Percentiles rank a stretch among this genome's conserved stretches.
Evolutionary conservation across 306 rosid species (phyloP).

Genomic region (Cicer cuneatum): DNA sequence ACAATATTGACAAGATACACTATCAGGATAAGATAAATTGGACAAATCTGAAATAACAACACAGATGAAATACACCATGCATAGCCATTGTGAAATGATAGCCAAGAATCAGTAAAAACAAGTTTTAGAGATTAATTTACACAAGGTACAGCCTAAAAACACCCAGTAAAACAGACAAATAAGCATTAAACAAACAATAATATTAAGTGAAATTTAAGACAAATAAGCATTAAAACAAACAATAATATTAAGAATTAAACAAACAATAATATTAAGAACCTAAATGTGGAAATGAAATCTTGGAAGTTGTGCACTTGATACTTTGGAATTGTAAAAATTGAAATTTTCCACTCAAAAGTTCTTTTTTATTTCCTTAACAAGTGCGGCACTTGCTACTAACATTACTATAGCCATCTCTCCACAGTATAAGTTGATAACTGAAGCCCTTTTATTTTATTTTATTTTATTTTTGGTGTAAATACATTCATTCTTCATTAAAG

Average conservation of each 20-base stretch:
- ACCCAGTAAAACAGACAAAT: slow-evolving; percentile 23
- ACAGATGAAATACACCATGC: slow-evolving; percentile 15
- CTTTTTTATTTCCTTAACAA: too few species aligned
- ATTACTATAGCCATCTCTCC: too few species aligned
- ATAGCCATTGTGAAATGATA: slow-evolving; percentile 30
- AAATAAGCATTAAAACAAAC: slow-evolving; percentile 23
- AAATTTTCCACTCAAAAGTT: too few species aligned
- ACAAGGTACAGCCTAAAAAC: slow-evolving; percentile 13
- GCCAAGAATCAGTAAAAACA: slow-evolving; percentile 4
- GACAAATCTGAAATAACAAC: background rate
- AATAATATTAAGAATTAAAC: too few species aligned
- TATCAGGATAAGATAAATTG: background rate
- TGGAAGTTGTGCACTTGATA: too few species aligned
- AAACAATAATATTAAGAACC: too few species aligned
- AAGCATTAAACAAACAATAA: background rate
- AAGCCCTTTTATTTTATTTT: background rate
- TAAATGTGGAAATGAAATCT: too few species aligned
- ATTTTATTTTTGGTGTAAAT: background rate
- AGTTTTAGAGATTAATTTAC: background rate
- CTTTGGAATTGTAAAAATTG: too few species aligned
- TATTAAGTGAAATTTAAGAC: background rate
- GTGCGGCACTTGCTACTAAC: too few species aligned
- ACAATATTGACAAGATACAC: background rate
- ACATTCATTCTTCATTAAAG: background rate
- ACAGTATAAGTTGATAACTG: background rate